Base-by-base conservation (phyloP, 495 filamentous ascomycete genomes). In the Talaromyces borbonicus region DNA sequence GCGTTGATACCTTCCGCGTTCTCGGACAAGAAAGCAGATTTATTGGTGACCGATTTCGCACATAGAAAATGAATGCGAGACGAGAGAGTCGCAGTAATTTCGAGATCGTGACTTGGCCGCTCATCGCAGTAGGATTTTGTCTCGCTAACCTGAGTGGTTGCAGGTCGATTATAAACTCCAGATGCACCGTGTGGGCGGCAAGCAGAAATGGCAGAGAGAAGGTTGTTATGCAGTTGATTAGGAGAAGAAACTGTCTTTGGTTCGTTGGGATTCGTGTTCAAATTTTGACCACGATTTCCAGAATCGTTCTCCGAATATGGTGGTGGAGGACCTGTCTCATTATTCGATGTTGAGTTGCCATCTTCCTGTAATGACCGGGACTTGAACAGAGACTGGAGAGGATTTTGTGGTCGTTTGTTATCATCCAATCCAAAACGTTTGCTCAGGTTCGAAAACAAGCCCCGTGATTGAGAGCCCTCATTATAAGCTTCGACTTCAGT, bases 101-200 rank as follows among this genome's bases (percentile, higher is more conserved):
- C 68, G 29, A 98, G 77, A 62, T 97, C 83, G 43, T 90, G 80
- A n/a, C 77, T 81, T 15, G 84, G 81, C 35, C 71, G 82, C 47
- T 80, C 67, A 63, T 95, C 90, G 61, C 92, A 98, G 68, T 96
- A 97, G 0, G 86, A 84, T 37, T 81, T 77, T 41, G 85, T 82
- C 60, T 96, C 88, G 53, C 85, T 84, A 52, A 97, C 80, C 26
- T 79, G 68, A 37, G 79, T 80, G 15, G 83, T 83, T 27, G 77
- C 63, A 0, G 89, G 86, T 2, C 77, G 78, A 23, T 77, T 75
- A 61, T 82, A 90, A 30, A 95, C 56, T 23, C 63, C 65, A 5
- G 76, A 71, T 3, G 85, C 85, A 51, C 86, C 80, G 61, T 93
- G 81, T 14, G 89, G 70, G 19, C 90, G 80, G 36, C 87, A 89